Conservation (phyloP, 1,284 basidiomycete species). For the Cutaneotrichosporon spelunceum region DNA sequence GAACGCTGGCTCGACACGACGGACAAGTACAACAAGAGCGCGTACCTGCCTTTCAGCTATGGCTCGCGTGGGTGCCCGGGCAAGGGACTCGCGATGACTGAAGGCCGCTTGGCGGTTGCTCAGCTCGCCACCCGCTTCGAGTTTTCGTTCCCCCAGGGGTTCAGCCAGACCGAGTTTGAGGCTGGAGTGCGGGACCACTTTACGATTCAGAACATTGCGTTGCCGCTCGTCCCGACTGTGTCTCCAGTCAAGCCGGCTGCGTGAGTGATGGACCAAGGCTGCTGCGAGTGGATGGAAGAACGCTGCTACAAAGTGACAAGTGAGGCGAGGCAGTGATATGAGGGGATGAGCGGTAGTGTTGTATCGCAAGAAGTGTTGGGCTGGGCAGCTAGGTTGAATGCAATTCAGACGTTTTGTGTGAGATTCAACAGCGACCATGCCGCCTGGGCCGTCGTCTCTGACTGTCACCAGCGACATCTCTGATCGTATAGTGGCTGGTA, state of each 20-base stretch:
- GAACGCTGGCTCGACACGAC: slow-evolving; percentile 57
- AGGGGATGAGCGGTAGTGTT: no score
- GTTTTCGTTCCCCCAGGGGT: slow-evolving; percentile 9
- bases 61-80: slow-evolving; percentile 13
- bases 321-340: not conserved
- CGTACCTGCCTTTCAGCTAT: slow-evolving; percentile 14
- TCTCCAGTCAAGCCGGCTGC: not conserved
- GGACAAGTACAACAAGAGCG: slow-evolving; percentile 6
- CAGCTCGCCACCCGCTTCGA: slow-evolving; percentile 6
- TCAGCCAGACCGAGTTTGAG: slow-evolving; percentile 10
- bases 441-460: no score
- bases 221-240: slow-evolving; percentile 8
- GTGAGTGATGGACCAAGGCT: no score
- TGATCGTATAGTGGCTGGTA: not conserved
- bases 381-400: not conserved
- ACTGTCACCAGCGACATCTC: not conserved
- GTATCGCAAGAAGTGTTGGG: no score
- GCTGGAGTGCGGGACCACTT: slow-evolving; percentile 13
- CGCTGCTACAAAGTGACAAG: no score
- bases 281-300: not conserved
- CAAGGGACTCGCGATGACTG: slow-evolving; percentile 12
- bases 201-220: slow-evolving; percentile 10
- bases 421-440: no score
- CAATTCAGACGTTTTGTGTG: no score
- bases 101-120: slow-evolving; percentile 13